Conservation (phyloP, 2,329 filamentous ascomycete genomes). For the Cladosporium velox region DNA sequence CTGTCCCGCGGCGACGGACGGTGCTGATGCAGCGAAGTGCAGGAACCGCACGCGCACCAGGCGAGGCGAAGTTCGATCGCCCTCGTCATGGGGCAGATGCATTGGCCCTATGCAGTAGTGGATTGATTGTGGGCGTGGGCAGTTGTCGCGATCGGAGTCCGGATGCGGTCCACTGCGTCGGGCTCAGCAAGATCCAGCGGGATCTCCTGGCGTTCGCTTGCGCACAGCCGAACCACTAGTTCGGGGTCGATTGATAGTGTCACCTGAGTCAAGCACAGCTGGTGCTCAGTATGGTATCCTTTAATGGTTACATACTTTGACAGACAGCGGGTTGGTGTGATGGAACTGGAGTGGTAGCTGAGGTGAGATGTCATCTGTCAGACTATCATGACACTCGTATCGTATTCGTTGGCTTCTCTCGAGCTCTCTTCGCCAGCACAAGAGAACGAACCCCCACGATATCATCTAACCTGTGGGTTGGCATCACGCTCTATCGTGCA, state of each 20-base stretch:
- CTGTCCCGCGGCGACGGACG: slow-evolving; percentile 1
- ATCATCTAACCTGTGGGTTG: not conserved
- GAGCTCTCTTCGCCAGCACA: not conserved
- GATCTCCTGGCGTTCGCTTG: slow-evolving; percentile 20
- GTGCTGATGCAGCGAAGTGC: slow-evolving; percentile 14
- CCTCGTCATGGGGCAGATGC: slow-evolving; percentile 3
- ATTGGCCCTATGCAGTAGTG: slow-evolving; percentile 10
- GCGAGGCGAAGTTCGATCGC: not conserved
- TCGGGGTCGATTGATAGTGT: slow-evolving; percentile 10
- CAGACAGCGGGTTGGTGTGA: not conserved
- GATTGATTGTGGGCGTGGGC: slow-evolving; percentile 13
- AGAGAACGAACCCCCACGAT: not conserved
- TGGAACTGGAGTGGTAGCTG: not conserved
- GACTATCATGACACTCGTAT: not conserved
- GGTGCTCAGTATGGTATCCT: not conserved
- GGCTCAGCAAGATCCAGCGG: slow-evolving; percentile 8
- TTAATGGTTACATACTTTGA: not conserved
- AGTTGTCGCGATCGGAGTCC: slow-evolving; percentile 14
- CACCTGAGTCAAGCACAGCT: not conserved
- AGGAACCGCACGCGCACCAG: slow-evolving; percentile 14
- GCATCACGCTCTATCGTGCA: not conserved
- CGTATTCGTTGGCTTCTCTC: not conserved
- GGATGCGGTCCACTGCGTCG: slow-evolving; percentile 20
- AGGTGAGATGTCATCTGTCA: not conserved
- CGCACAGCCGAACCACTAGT: slow-evolving; percentile 17